These are phyloP conservation scores for Ambrosia artemisiifolia DNA, from an alignment of 129 eudicot species.

Conservation along the genomic window DNA sequence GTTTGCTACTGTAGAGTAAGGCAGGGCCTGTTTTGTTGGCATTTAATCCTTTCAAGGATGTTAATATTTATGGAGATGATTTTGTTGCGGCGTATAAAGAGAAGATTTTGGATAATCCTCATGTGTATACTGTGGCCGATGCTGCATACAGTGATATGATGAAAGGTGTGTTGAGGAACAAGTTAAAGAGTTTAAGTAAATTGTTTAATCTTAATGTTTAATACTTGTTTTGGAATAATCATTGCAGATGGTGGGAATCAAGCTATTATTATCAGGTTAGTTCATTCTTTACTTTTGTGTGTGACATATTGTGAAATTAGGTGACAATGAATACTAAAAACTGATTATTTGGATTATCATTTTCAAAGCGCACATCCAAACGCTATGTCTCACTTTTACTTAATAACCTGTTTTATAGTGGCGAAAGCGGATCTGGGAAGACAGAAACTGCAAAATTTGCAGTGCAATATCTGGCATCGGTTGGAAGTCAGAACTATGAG, in stretches of 20 bases:
- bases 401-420: constrained; percentile 40
- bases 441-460: constrained; percentile 92
- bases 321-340: background rate
- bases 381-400: background rate
- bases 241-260: constrained; percentile 75
- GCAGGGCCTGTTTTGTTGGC: constrained; percentile 90
- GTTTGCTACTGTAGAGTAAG: constrained; percentile 56
- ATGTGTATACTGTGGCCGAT: constrained; percentile 81
- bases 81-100: constrained; percentile 59
- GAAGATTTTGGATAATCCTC: constrained; percentile 69
- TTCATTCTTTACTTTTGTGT: background rate
- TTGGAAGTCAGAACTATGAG: constrained; percentile 68
- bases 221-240: constrained; percentile 23
- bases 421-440: constrained; percentile 99
- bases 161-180: constrained; percentile 41
- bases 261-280: constrained; percentile 77
- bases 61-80: constrained; percentile 55
- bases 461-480: constrained; percentile 73
- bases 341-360: background rate
- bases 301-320: background rate
- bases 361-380: constrained; percentile 6
- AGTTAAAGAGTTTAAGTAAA: background rate
- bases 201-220: background rate
- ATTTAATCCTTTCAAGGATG: constrained; percentile 82
- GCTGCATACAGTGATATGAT: constrained; percentile 74